Conservation (phyloP, 495 filamentous ascomycete genomes). For the Penicillium goetzii region DNA sequence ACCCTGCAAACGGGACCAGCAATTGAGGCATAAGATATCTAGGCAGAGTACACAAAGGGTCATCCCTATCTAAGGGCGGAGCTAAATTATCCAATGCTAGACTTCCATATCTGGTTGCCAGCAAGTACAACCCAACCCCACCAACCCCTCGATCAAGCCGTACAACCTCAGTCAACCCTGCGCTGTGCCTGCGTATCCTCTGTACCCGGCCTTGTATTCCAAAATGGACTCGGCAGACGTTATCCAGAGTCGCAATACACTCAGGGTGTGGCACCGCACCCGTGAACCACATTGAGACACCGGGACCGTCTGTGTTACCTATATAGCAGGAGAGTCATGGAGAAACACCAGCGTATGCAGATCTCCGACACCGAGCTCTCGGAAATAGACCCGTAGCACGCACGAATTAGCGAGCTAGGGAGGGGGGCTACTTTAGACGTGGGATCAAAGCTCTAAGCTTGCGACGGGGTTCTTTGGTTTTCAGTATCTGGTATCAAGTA, state of each 20-base stretch:
- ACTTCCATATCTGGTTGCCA: background rate
- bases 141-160: background rate
- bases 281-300: conserved; percentile 6
- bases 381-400: background rate
- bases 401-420: background rate
- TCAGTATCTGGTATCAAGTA: background rate
- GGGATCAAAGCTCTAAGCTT: background rate
- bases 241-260: conserved; percentile 27
- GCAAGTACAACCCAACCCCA: background rate
- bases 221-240: conserved; percentile 23
- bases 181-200: conserved; percentile 9
- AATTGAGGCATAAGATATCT: too few relatives aligned
- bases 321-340: conserved; percentile 10
- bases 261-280: conserved; percentile 19
- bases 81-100: background rate
- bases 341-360: conserved; percentile 13
- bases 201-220: conserved; percentile 1
- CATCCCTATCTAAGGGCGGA: too few relatives aligned
- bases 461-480: background rate
- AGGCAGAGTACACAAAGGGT: too few relatives aligned
- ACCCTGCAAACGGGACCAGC: too few relatives aligned
- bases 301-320: conserved; percentile 27
- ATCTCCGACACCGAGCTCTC: conserved; percentile 4
- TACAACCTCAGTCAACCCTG: background rate
- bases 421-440: background rate